phyloP scores from a whole-genome alignment of 371 early-diverging fungal species.

The Actinomortierella ambigua region DNA sequence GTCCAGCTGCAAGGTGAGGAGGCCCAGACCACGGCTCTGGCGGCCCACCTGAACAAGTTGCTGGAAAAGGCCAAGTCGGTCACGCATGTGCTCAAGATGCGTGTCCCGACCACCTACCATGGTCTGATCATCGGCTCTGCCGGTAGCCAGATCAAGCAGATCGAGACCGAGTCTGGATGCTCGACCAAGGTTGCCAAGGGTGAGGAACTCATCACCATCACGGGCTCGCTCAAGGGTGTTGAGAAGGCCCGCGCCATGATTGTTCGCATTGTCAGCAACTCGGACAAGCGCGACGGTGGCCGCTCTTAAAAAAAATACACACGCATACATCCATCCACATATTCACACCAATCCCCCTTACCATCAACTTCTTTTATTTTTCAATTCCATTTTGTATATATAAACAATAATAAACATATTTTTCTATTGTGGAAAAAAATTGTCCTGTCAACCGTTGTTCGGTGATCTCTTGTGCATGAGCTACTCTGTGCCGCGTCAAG shows the following conservation, averaged over 20 bases:
- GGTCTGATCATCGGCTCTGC: conserved; percentile 66
- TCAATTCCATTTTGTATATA: too few species aligned
- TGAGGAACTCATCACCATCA: conserved; percentile 51
- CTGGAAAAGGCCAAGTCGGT: conserved; percentile 40
- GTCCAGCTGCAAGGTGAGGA: conserved; percentile 51
- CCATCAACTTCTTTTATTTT: too few species aligned
- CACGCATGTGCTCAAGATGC: conserved; percentile 46
- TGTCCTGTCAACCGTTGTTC: too few species aligned
- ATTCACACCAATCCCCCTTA: too few species aligned
- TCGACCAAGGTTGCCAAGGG: conserved; percentile 56
- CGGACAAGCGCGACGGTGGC: too few species aligned
- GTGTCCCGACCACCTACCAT: conserved; percentile 59
- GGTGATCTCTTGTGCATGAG: too few species aligned
- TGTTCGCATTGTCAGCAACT: conserved; percentile 29
- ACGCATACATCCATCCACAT: too few species aligned
- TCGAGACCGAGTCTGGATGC: conserved; percentile 60
- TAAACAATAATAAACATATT: too few species aligned
- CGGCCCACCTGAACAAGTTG: conserved; percentile 39
- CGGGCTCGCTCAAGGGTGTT: conserved; percentile 58
- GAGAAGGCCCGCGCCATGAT: conserved; percentile 53
- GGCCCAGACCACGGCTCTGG: conserved; percentile 46
- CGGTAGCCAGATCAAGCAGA: conserved; percentile 58
- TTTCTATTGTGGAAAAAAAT: too few species aligned
- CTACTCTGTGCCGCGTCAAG: too few species aligned
- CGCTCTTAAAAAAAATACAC: too few species aligned